Conservation (phyloP, 2,329 filamentous ascomycete genomes). For the Lecanosticta acicola region DNA sequence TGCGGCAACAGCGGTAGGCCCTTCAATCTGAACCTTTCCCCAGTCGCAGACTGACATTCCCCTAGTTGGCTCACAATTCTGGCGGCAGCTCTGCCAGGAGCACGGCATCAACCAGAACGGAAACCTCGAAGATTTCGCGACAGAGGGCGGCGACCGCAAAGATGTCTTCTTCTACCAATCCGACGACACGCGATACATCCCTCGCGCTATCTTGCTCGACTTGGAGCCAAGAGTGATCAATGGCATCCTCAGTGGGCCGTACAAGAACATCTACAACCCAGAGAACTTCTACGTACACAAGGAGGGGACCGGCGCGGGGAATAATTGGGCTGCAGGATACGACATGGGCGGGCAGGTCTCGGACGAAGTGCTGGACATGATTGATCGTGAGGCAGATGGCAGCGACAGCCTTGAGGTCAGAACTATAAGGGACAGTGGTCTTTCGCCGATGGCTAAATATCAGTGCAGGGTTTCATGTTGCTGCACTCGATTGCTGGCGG, state of each 20-base stretch:
- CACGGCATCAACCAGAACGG: constrained; percentile 97
- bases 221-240: constrained; percentile 92
- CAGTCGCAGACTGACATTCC: neutral
- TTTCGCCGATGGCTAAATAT: neutral
- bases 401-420: constrained; percentile 86
- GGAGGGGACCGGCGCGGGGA: constrained; percentile 86
- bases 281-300: constrained; percentile 98
- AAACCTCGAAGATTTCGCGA: constrained; percentile 95
- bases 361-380: constrained; percentile 99
- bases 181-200: constrained; percentile 97
- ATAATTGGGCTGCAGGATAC: constrained; percentile 98
- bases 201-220: constrained; percentile 89
- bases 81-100: constrained; percentile 97
- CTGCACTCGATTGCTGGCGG: constrained; percentile 96
- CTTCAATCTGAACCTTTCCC: constrained; percentile 11
- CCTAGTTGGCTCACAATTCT: constrained; percentile 91
- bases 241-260: constrained; percentile 83
- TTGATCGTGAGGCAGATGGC: constrained; percentile 94
- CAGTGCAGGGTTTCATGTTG: constrained; percentile 82
- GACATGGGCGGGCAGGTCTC: constrained; percentile 85
- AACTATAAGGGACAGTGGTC: neutral
- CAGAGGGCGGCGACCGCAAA: constrained; percentile 93
- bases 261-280: constrained; percentile 98
- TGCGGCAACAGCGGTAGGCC: constrained; percentile 97
- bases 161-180: constrained; percentile 99